Percentiles rank a stretch among this genome's conserved stretches.
These are phyloP conservation scores for Ascochyta pisi DNA, from an alignment of 2,329 filamentous ascomycete genomes.

Conservation along the genomic window DNA sequence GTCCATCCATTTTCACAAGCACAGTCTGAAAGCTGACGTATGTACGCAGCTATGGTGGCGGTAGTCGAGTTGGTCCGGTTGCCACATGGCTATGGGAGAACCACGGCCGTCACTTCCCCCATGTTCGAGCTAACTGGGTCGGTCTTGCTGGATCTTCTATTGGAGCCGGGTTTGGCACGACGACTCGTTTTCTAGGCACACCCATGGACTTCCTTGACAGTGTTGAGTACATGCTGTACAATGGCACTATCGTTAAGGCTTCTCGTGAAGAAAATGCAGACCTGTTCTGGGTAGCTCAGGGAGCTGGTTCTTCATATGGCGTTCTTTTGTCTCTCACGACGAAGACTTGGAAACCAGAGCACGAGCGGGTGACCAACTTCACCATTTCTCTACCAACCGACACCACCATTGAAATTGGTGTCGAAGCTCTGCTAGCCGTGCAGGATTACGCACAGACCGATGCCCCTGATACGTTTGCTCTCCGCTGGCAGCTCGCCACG, in stretches of 20 bases:
- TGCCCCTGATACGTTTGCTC: constrained; percentile 25
- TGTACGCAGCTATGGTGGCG: constrained; percentile 20
- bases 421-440: constrained; percentile 19
- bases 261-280: constrained; percentile 27
- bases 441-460: constrained; percentile 25
- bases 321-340: constrained; percentile 23
- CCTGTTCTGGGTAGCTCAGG: constrained; percentile 32
- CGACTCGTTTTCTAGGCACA: constrained; percentile 23
- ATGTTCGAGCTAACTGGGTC: constrained; percentile 23
- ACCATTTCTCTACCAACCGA: constrained; percentile 20
- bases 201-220: constrained; percentile 25
- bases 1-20: not conserved
- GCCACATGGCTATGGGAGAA: constrained; percentile 28
- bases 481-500: constrained; percentile 25
- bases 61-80: constrained; percentile 23
- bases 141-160: constrained; percentile 24
- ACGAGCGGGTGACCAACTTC: constrained; percentile 21
- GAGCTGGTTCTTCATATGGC: constrained; percentile 26
- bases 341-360: constrained; percentile 22
- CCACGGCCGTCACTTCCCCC: constrained; percentile 26
- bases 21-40: not conserved
- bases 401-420: constrained; percentile 20
- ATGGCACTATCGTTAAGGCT: constrained; percentile 28
- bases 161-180: constrained; percentile 25
- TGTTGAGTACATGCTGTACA: constrained; percentile 22